These are phyloP conservation scores for Apiospora malaysiana DNA, from an alignment of 2,329 filamentous ascomycete genomes.

Conservation along the genomic window DNA sequence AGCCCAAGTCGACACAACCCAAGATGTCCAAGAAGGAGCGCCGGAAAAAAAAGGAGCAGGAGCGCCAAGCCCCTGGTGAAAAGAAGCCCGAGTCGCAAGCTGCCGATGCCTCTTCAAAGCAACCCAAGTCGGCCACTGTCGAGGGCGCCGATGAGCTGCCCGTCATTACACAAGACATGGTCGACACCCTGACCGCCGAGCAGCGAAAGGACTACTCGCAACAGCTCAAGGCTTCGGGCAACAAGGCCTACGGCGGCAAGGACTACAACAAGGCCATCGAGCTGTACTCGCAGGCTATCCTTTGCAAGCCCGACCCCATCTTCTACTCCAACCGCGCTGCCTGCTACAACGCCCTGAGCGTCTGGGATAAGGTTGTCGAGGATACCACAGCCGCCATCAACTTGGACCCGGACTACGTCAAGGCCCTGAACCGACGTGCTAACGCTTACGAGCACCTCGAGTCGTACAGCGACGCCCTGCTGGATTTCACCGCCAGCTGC, in stretches of 20 bases:
- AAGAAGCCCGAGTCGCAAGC: conserved; percentile 42
- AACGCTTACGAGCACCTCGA: conserved; percentile 95
- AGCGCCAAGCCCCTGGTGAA: conserved; percentile 59
- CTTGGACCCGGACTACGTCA: conserved; percentile 95
- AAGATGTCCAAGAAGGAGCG: conserved; percentile 90
- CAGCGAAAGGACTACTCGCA: conserved; percentile 86
- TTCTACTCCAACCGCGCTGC: conserved; percentile 99
- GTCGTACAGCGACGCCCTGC: conserved; percentile 89
- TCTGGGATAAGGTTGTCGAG: conserved; percentile 96
- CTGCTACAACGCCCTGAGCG: conserved; percentile 90
- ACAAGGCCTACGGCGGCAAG: conserved; percentile 94
- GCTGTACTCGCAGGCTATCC: conserved; percentile 92
- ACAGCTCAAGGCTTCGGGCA: conserved; percentile 93
- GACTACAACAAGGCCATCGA: conserved; percentile 94
- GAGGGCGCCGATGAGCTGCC: conserved; percentile 72
- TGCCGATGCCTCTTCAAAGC: conserved; percentile 39
- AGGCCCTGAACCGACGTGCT: conserved; percentile 94
- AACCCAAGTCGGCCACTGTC: conserved; percentile 57
- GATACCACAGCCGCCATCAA: conserved; percentile 94
- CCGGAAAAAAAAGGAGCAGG: conserved; percentile 83
- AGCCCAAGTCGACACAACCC: conserved; percentile 56
- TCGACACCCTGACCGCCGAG: conserved; percentile 58
- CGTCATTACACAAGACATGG: conserved; percentile 65
- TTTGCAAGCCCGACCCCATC: conserved; percentile 96
- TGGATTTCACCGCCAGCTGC: conserved; percentile 98